phyloP scores from a whole-genome alignment of 441 rosid species.

The Corymbia citriodora region DNA sequence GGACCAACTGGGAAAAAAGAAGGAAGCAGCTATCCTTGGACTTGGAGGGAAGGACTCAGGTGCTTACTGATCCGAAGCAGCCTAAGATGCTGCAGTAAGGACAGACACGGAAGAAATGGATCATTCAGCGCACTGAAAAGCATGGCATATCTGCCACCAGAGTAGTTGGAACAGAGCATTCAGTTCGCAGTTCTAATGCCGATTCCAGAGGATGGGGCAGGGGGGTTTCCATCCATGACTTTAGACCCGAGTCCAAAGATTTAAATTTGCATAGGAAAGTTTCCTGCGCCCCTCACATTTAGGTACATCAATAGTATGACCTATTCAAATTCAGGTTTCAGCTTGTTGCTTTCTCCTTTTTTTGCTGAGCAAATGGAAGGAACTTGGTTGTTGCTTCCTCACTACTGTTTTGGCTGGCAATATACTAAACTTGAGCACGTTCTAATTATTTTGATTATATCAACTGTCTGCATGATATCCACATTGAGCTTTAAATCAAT shows the following conservation, averaged over 20 bases:
- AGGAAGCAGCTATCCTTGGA: not conserved
- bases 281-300: slow-evolving; percentile 53
- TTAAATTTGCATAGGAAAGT: slow-evolving; percentile 17
- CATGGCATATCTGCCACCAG: slow-evolving; percentile 17
- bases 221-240: slow-evolving; percentile 18
- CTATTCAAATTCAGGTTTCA: not conserved
- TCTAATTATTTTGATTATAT: not conserved
- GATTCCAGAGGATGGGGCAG: slow-evolving; percentile 47
- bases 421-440: not conserved
- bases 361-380: not conserved
- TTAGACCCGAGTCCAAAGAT: slow-evolving; percentile 18
- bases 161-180: slow-evolving; percentile 10
- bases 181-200: slow-evolving; percentile 22
- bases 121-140: not conserved
- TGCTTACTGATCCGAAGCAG: slow-evolving; percentile 9
- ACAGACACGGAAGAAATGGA: slow-evolving; percentile 4
- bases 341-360: not conserved
- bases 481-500: not conserved
- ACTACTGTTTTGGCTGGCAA: not conserved
- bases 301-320: slow-evolving; percentile 37
- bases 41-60: slow-evolving; percentile 4
- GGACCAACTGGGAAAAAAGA: slow-evolving; percentile 13
- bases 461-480: not conserved
- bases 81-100: slow-evolving; percentile 7
- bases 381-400: not conserved